These are phyloP conservation scores for Epithemia pelagica DNA, from an alignment of 108 stramenopile genomes.

Conservation along the genomic window DNA sequence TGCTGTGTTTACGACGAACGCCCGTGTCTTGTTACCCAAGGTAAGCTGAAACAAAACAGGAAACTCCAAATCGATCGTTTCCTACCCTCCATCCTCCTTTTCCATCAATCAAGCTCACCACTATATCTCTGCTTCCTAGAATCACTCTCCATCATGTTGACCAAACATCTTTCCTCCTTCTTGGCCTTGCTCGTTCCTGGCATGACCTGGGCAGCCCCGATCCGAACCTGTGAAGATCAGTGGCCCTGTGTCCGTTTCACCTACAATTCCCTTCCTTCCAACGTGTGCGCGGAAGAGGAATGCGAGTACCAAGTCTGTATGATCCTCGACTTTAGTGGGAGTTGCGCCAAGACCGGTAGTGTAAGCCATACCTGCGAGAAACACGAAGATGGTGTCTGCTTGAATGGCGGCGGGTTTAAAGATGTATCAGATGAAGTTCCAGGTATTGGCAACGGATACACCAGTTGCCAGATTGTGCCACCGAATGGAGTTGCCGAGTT, in stretches of 20 bases:
- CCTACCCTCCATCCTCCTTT: background rate
- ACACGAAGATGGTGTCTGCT: background rate
- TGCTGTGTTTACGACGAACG: no score
- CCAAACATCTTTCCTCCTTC: background rate
- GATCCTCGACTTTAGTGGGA: background rate
- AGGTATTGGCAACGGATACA: background rate
- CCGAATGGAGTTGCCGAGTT: background rate
- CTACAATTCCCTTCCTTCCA: background rate
- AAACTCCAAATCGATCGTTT: no score
- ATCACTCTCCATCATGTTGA: background rate
- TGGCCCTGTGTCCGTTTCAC: background rate
- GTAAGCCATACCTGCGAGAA: background rate
- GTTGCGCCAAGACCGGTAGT: background rate
- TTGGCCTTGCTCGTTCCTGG: background rate
- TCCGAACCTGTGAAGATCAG: background rate
- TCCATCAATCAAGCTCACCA: no score
- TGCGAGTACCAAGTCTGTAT: background rate
- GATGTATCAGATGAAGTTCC: background rate
- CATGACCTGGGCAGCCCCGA: background rate
- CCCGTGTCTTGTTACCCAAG: no score
- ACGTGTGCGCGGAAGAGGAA: background rate
- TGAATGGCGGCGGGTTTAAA: background rate
- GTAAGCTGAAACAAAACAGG: no score
- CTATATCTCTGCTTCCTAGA: no score
- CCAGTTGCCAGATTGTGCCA: background rate